Evolutionary conservation across 345 rosid species (phyloP), one percentile per base, ranked within the genome.

Genomic region (thale cress (Arabidopsis thaliana)): DNA sequence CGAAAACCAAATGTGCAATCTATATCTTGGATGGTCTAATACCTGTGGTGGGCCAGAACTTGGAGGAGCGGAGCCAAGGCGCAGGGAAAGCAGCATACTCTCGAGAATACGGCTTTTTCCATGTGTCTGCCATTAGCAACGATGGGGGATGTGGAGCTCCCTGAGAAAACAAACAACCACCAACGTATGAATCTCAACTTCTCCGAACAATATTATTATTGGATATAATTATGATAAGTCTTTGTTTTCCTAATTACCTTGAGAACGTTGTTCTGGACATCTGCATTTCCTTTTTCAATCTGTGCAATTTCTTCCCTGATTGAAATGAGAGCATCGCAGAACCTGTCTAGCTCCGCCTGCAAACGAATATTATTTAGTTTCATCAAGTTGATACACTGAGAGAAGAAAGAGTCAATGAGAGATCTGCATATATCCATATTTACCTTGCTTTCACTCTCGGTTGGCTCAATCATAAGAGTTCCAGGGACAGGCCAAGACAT

Each of bases 381-480:
- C 23, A 30, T 48, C 45, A 38, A 59, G 69, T 45, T 52, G 58
- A 48, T 50, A 45, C 56, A 58, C 3, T 36, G 49, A 67, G 66
- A 36, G n/a, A 49, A 65, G 12, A 44, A 16, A 62, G 16, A n/a
- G 40, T 11, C 51, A 33, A 22, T 24, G 53, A 49, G 45, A 67
- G 45, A 56, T 38, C 45, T 52, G 56, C 33, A 38, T 65, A 70
- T 65, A 70, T 44, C 2, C 28, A 23, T 46, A 65, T 20, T 32
- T 83, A 90, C 99, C 96, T 91, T 96, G 96, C 98, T 91, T 91
- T 96, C 99, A 84, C 99, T 96, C 84, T 96, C 98, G 53, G 99
- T 96, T 6, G 99, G 99, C 78, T 96, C 99, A 57, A 96, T 87
- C 99, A 93, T 93, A 65, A 93, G 98, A 6, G 98, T 96, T 74